Base-by-base conservation (phyloP, 768 basidiomycete species). In the Psilocybe cubensis region DNA sequence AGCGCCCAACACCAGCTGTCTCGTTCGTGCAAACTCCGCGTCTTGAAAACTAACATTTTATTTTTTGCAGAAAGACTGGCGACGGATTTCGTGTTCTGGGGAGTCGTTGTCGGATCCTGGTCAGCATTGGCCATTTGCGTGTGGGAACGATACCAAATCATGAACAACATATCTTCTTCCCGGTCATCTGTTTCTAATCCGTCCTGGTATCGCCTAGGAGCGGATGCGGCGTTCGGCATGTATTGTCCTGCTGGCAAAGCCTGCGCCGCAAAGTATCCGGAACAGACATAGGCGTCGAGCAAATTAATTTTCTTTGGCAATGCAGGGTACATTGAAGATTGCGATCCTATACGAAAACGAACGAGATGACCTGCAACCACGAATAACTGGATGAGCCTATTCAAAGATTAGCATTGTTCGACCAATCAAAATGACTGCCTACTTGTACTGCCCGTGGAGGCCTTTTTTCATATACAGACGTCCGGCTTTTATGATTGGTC, bases 1-100 rank as follows among this genome's bases (percentile, higher is more conserved):
- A 98, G 73, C 0, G 92, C 93, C 90, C 92, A 97, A 64, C 94
- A 94, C 96, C 96, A 98, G 25, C 88, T 81, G 70, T 98, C 95
- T 25, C 96, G 78, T 72, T 98, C 96, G 33, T 98, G 76, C 73
- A 87, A 86, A 67, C 86, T 94, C 68, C 94, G 79, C 50, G 89
- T 86, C 59, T 86, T 82, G 63, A 90, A 88, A 1, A 94, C 80
- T 14, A 82, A 64, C 54, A 86, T 63, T 68, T 88, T 87, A 58
- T 83, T 75, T 64, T 85, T 86, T 57, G 76, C 79, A 43, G 79
- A 85, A 52, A 87, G 72, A 23, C 74, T 68, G 28, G 83, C 92
- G 29, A 86, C 62, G 8, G 59, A 54, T 54, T 71, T 70, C 21
- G 67, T 52, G 51, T 67, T 47, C 25, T 72, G 65, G 33, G 72